Evolutionary conservation across 306 rosid species (phyloP).

Genomic region (Datisca glomerata): DNA sequence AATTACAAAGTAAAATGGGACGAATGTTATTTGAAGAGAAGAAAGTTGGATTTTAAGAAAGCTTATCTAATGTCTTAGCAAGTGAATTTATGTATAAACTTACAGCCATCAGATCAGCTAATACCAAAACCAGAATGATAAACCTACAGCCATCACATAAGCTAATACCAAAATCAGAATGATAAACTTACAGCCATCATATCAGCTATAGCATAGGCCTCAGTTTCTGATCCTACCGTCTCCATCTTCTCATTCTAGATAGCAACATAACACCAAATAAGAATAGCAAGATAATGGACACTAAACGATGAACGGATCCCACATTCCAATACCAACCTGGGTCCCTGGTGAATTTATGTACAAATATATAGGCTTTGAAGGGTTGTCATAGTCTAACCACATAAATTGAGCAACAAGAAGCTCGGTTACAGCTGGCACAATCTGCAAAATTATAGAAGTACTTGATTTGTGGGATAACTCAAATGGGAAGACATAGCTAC

Average conservation of each 20-base stretch:
- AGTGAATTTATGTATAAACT: not conserved
- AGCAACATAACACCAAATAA: constrained; percentile 11
- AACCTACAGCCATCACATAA: too few relatives aligned
- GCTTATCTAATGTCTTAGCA: too few relatives aligned
- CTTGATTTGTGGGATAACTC: constrained; percentile 7
- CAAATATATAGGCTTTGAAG: constrained; percentile 65
- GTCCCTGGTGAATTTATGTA: constrained; percentile 92
- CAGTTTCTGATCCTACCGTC: constrained; percentile 81
- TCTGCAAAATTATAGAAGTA: constrained; percentile 42
- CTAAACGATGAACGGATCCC: not conserved
- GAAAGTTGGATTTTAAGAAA: too few relatives aligned
- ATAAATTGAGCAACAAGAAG: constrained; percentile 81
- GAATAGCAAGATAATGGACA: constrained; percentile 1
- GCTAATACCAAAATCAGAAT: not conserved
- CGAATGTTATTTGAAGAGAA: too few relatives aligned
- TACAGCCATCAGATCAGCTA: constrained; percentile 2
- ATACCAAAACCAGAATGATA: too few relatives aligned
- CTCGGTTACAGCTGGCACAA: constrained; percentile 91
- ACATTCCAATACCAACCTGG: constrained; percentile 40
- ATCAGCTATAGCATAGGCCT: constrained; percentile 88
- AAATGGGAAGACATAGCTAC: not conserved
- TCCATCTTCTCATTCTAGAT: constrained; percentile 71
- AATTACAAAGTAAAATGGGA: too few relatives aligned
- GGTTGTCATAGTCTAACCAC: constrained; percentile 90
- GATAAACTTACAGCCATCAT: constrained; percentile 66